These are phyloP conservation scores for Fonsecaea monophora DNA, from an alignment of 2,329 filamentous ascomycete genomes.

Conservation along the genomic window DNA sequence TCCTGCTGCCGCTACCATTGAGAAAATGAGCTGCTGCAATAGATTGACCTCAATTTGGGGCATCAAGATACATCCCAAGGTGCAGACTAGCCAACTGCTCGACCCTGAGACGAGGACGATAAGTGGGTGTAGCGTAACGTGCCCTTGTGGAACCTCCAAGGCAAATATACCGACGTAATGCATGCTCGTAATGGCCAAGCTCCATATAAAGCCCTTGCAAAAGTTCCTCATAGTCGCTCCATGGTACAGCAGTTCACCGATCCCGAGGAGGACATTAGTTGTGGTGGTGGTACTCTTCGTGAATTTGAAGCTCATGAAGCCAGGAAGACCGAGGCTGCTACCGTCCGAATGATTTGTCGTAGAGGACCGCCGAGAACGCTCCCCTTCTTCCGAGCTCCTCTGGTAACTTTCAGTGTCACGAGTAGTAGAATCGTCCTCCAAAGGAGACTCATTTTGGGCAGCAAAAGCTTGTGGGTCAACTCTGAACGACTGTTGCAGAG, in stretches of 20 bases:
- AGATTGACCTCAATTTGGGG: slow-evolving; percentile 45
- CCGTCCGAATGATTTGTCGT: slow-evolving; percentile 23
- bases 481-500: not conserved
- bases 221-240: slow-evolving; percentile 41
- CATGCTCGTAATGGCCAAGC: slow-evolving; percentile 45
- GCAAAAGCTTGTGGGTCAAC: slow-evolving; percentile 8
- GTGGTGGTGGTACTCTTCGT: slow-evolving; percentile 12
- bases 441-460: slow-evolving; percentile 1
- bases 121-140: slow-evolving; percentile 39
- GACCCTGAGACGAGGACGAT: slow-evolving; percentile 43
- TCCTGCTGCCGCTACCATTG: slow-evolving; percentile 44
- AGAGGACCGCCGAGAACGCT: slow-evolving; percentile 20
- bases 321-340: slow-evolving; percentile 27
- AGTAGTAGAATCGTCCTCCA: slow-evolving; percentile 18
- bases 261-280: slow-evolving; percentile 26
- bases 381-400: slow-evolving; percentile 26
- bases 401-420: slow-evolving; percentile 28
- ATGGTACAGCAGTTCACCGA: slow-evolving; percentile 36
- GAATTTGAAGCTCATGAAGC: slow-evolving; percentile 32
- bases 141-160: slow-evolving; percentile 44
- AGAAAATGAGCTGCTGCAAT: slow-evolving; percentile 44
- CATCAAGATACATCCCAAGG: slow-evolving; percentile 45
- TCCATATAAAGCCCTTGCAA: slow-evolving; percentile 45
- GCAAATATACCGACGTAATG: slow-evolving; percentile 45
- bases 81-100: slow-evolving; percentile 46